A percentile compares a stretch with the other conserved stretches of the same genome.
phyloP scores from a whole-genome alignment of 1,284 basidiomycete genomes.

The Ganoderma resinaceum region DNA sequence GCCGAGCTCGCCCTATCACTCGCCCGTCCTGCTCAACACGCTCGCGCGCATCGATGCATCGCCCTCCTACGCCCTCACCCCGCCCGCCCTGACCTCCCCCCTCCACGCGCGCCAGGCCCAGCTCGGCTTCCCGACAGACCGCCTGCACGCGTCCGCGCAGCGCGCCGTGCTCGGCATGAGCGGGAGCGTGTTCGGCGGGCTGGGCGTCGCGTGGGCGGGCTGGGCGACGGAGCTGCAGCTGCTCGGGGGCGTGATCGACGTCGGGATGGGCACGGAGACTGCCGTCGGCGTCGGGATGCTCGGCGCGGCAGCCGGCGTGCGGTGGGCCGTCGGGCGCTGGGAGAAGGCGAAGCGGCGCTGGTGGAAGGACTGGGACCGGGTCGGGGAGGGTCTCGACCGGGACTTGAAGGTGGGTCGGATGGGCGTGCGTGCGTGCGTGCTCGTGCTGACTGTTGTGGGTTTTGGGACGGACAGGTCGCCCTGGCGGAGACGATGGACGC shows the following conservation, averaged over 20 bases:
- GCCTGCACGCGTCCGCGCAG: slow-evolving; percentile 74
- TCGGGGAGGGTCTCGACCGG: slow-evolving; percentile 72
- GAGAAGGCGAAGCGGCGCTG: slow-evolving; percentile 73
- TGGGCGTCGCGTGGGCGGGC: slow-evolving; percentile 54
- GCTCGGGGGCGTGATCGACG: slow-evolving; percentile 43
- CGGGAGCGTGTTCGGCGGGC: slow-evolving; percentile 50
- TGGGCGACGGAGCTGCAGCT: slow-evolving; percentile 60
- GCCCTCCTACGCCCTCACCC: slow-evolving; percentile 57
- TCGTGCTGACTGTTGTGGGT: background rate
- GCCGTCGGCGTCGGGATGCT: slow-evolving; percentile 70
- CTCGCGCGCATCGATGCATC: slow-evolving; percentile 62
- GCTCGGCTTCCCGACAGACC: slow-evolving; percentile 66
- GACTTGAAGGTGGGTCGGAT: slow-evolving; percentile 68
- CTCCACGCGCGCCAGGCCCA: slow-evolving; percentile 64
- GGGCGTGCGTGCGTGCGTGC: slow-evolving; percentile 11
- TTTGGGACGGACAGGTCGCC: slow-evolving; percentile 45
- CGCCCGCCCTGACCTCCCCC: slow-evolving; percentile 60
- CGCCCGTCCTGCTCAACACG: slow-evolving; percentile 72
- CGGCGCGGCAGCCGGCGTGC: slow-evolving; percentile 56
- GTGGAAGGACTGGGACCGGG: slow-evolving; percentile 76
- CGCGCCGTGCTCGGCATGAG: slow-evolving; percentile 62
- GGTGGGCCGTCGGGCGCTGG: slow-evolving; percentile 78
- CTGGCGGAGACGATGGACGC: slow-evolving; percentile 56
- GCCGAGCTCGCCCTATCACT: slow-evolving; percentile 54
- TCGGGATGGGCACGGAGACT: slow-evolving; percentile 59